Percentiles rank a stretch among this genome's conserved stretches.
Evolutionary conservation across 805 yeast species (phyloP).

Genomic region (Candida piceae): DNA sequence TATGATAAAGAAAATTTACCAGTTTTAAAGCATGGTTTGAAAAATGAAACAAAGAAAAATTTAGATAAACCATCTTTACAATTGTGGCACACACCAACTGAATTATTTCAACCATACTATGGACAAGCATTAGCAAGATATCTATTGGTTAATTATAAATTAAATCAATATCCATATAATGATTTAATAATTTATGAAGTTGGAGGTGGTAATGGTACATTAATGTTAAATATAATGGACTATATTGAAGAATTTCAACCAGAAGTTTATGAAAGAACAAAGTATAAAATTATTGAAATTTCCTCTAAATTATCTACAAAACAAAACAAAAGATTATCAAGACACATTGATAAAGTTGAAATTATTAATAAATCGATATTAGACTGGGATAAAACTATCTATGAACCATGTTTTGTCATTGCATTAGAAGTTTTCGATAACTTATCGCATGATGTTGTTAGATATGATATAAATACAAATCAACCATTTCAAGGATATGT

Average conservation of each 20-base stretch:
- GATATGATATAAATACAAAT: slow-evolving; percentile 65
- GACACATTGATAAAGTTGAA: slow-evolving; percentile 51
- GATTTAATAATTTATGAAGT: slow-evolving; percentile 77
- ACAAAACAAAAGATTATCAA: slow-evolving; percentile 35
- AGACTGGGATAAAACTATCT: slow-evolving; percentile 58
- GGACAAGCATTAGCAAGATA: slow-evolving; percentile 85
- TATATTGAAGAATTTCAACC: slow-evolving; percentile 60
- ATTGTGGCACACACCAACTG: slow-evolving; percentile 89
- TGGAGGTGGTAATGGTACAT: slow-evolving; percentile 88
- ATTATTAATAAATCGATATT: slow-evolving; percentile 72
- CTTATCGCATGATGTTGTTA: slow-evolving; percentile 73
- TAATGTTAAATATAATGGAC: slow-evolving; percentile 70
- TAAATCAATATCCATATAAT: slow-evolving; percentile 61
- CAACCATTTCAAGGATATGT: slow-evolving; percentile 77
- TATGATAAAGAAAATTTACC: slow-evolving; percentile 36
- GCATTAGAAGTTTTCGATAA: slow-evolving; percentile 84
- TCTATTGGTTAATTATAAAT: slow-evolving; percentile 63
- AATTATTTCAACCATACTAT: slow-evolving; percentile 75
- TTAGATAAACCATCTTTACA: slow-evolving; percentile 45
- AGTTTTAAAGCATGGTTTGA: slow-evolving; percentile 15
- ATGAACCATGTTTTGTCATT: slow-evolving; percentile 68
- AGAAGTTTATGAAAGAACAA: slow-evolving; percentile 63
- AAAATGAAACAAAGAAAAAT: slow-evolving; percentile 14
- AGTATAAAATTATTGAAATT: slow-evolving; percentile 70
- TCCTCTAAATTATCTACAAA: slow-evolving; percentile 55